Conservation (phyloP, 106 monocot genomes). For the Platanthera guangdongensis region DNA sequence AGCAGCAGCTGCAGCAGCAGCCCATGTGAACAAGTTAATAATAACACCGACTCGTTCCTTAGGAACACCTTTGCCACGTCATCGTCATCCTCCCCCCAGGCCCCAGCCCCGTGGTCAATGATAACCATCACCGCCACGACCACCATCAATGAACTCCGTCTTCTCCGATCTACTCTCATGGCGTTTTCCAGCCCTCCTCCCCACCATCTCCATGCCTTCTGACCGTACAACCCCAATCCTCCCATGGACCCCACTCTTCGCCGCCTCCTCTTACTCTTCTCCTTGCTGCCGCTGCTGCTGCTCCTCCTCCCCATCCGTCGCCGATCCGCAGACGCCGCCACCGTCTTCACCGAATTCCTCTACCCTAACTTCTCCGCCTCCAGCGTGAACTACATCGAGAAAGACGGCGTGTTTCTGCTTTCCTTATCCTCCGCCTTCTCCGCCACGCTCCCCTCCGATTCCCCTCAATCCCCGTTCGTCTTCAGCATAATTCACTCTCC, state of each 20-base stretch:
- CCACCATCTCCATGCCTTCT: neutral
- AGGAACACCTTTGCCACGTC: neutral
- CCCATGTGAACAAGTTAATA: slow-evolving; percentile 1
- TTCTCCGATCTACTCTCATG: neutral
- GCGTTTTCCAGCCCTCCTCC: neutral
- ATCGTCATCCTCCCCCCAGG: neutral
- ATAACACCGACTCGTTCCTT: neutral
- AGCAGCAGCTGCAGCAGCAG: neutral
- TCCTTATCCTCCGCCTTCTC: slow-evolving; percentile 34
- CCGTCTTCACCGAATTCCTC: slow-evolving; percentile 29
- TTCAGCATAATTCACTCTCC: slow-evolving; percentile 33
- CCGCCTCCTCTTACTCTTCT: slow-evolving; percentile 7
- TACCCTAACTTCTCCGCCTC: slow-evolving; percentile 45
- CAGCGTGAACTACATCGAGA: slow-evolving; percentile 41
- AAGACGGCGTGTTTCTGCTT: slow-evolving; percentile 39
- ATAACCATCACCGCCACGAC: neutral
- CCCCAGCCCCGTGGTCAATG: neutral
- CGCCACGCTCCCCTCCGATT: slow-evolving; percentile 21
- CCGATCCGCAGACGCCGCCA: slow-evolving; percentile 10
- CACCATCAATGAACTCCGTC: neutral
- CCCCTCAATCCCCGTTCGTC: slow-evolving; percentile 11
- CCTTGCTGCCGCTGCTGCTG: slow-evolving; percentile 2
- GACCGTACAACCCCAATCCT: neutral
- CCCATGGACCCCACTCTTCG: slow-evolving; percentile 11
- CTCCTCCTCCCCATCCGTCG: slow-evolving; percentile 6